Conservation (phyloP, 2,329 filamentous ascomycete species). For the Aspergillus sp. region DNA sequence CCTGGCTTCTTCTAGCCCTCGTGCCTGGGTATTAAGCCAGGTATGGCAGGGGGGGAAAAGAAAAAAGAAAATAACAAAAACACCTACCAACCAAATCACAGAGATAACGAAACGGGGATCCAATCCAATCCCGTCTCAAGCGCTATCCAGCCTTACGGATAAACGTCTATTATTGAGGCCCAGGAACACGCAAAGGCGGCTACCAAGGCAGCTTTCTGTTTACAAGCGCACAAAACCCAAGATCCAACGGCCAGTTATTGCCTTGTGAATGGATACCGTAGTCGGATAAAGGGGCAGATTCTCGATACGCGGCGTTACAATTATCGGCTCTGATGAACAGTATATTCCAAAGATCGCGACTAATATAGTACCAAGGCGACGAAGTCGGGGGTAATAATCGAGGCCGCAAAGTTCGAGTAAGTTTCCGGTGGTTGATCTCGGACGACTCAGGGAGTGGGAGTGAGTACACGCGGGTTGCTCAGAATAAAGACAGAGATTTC, state of each 20-base stretch:
- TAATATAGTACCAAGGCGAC: background rate
- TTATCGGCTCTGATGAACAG: background rate
- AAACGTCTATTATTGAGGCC: background rate
- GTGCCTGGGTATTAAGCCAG: background rate
- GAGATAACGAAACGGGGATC: background rate
- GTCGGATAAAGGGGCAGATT: background rate
- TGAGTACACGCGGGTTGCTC: background rate
- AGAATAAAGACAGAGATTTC: background rate
- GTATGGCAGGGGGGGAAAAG: background rate
- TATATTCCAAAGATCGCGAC: background rate
- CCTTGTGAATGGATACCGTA: background rate
- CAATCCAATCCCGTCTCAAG: background rate
- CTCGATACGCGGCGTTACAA: background rate
- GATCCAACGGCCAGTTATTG: background rate
- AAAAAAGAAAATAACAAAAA: background rate
- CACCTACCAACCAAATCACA: conserved; percentile 7
- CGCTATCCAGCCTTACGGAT: background rate
- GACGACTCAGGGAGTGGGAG: background rate
- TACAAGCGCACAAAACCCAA: background rate
- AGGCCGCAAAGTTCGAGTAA: background rate
- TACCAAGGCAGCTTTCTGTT: background rate
- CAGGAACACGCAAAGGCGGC: background rate
- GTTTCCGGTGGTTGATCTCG: background rate
- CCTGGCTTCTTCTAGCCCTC: background rate
- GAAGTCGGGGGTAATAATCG: background rate